Conservation (phyloP, 495 filamentous ascomycete species). For the Extremus antarcticus region DNA sequence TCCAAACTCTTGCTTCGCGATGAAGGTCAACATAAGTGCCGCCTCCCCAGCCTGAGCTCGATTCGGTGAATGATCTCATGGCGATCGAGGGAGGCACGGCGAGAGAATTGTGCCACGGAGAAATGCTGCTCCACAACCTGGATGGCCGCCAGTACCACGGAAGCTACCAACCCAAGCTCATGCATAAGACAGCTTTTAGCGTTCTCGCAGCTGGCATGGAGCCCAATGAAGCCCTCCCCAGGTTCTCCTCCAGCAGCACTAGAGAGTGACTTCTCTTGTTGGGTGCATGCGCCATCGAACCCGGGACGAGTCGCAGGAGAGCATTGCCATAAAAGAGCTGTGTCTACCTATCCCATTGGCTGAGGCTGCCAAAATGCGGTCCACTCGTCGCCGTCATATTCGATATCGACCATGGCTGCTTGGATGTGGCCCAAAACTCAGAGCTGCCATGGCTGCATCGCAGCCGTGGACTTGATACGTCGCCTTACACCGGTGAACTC, state of each 20-base stretch:
- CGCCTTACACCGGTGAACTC: not conserved
- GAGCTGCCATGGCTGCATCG: not conserved
- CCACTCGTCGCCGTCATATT: not conserved
- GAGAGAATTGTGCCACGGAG: too few species aligned
- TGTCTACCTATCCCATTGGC: not conserved
- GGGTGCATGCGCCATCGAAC: not conserved
- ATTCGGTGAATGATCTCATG: too few species aligned
- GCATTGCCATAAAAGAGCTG: not conserved
- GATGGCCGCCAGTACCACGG: not conserved
- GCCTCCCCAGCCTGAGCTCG: too few species aligned
- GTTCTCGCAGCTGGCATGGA: not conserved
- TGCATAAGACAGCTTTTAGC: not conserved
- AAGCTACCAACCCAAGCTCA: not conserved
- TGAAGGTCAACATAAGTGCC: too few species aligned
- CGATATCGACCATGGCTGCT: not conserved
- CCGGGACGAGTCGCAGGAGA: not conserved
- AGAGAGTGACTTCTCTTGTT: not conserved
- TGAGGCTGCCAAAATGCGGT: not conserved
- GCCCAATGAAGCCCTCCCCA: not conserved
- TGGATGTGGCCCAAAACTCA: not conserved
- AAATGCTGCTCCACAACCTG: too few species aligned
- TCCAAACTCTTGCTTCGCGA: too few species aligned
- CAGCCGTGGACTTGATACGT: not conserved
- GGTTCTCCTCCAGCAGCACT: not conserved
- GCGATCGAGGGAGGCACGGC: too few species aligned